A percentile compares a stretch with the other conserved stretches of the same genome.
phyloP scores from a whole-genome alignment of 305 asterid genomes.

The Caryopteris hybrid region DNA sequence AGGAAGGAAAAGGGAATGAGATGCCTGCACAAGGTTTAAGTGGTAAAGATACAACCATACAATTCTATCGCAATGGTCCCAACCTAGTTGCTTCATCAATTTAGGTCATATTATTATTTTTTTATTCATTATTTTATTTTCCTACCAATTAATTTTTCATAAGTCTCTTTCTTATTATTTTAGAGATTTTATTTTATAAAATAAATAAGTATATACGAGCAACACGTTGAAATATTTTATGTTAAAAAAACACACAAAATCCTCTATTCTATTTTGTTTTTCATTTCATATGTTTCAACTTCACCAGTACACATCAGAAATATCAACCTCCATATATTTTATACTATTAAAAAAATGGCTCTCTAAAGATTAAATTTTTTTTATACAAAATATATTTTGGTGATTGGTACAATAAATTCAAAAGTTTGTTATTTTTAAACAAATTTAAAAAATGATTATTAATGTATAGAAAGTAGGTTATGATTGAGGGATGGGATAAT shows the following conservation, averaged over 20 bases:
- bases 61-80: slow-evolving; percentile 2
- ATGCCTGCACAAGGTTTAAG: slow-evolving; percentile 10
- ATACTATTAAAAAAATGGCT: too few species aligned
- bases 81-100: not conserved
- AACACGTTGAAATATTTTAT: too few species aligned
- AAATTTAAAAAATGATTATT: not conserved
- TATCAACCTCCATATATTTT: too few species aligned
- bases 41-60: slow-evolving; percentile 12
- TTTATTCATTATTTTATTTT: not conserved
- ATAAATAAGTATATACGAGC: too few species aligned
- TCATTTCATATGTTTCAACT: too few species aligned
- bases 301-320: too few species aligned
- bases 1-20: slow-evolving; percentile 9
- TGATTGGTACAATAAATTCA: too few species aligned
- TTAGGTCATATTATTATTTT: not conserved
- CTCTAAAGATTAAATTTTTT: too few species aligned
- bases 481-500: not conserved
- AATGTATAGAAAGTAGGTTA: not conserved
- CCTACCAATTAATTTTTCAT: not conserved
- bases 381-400: too few species aligned
- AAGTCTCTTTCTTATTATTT: not conserved
- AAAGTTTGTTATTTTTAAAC: too few species aligned
- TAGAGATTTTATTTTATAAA: not conserved
- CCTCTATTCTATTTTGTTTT: too few species aligned
- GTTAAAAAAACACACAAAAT: too few species aligned